Conservation (phyloP, 2,329 filamentous ascomycete species). For the Aspergillus arachidicola region DNA sequence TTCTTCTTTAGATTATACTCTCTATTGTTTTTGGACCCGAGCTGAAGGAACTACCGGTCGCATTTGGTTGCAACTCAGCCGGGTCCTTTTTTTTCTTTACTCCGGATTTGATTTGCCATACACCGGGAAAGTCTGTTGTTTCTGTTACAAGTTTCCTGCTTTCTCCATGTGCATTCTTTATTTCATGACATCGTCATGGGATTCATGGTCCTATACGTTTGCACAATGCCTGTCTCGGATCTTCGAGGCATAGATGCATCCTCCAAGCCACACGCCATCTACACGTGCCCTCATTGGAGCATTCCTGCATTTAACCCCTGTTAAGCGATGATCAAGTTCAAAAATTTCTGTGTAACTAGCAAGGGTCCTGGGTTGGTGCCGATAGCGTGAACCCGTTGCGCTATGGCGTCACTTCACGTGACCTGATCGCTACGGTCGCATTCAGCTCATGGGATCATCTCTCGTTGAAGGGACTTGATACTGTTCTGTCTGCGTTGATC, state of each 20-base stretch:
- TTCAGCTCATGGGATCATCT: not conserved
- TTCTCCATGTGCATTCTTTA: not conserved
- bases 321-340: slow-evolving; percentile 17
- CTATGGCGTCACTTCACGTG: slow-evolving; percentile 42
- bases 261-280: slow-evolving; percentile 15
- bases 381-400: slow-evolving; percentile 26
- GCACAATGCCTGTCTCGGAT: not conserved
- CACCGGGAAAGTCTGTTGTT: not conserved
- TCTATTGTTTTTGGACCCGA: not conserved
- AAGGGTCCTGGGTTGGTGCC: slow-evolving; percentile 15
- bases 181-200: not conserved
- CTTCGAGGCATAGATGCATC: slow-evolving; percentile 11
- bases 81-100: not conserved
- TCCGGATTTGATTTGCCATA: not conserved
- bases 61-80: not conserved
- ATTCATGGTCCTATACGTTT: not conserved
- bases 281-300: slow-evolving; percentile 18
- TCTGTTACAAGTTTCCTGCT: not conserved
- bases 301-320: slow-evolving; percentile 11
- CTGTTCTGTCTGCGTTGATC: not conserved
- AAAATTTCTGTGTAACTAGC: slow-evolving; percentile 19
- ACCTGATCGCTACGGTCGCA: slow-evolving; percentile 10
- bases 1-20: not conserved
- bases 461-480: not conserved
- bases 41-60: slow-evolving; percentile 5